Base-by-base conservation (phyloP, 1,284 basidiomycete species). In the Porogramme epimiltina region DNA sequence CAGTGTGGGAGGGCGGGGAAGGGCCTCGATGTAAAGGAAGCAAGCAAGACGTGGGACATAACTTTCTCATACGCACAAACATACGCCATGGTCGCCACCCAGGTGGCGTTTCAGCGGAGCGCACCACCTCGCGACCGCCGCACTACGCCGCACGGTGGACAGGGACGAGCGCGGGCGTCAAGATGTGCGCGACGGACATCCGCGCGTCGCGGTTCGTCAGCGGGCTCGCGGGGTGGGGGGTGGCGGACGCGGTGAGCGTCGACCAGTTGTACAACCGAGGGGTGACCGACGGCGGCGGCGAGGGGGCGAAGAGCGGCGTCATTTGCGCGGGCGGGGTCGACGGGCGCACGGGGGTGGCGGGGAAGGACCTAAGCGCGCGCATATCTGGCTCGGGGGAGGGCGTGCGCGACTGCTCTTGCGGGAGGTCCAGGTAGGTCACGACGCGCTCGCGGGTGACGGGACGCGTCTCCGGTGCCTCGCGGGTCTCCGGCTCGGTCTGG, bases 161-260 rank as follows among this genome's bases (percentile, higher is more conserved):
- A 8, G 59, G 55, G 11, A 59, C 31, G 37, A 58, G 50, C 19
- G 53, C 24, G 19, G 61, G 50, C 11, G 60, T 36, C 15, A 62
- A 23, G 49, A 68, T 64, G 54, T 66, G 65, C 11, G 64, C 56
- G n/a, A 66, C 61, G 19, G 67, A 67, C 49, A 62, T 59, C 28
- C 66, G 62, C 4, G 66, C 66, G 41, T 56, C 52, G 51, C 60
- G 63, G 56, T 68, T 68, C 19, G 62, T 59, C 38, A 70, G 61
- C 3, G 66, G 66, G 34, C 63, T 60, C 8, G 49, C n/a, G 19
- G 59, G 59, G 11, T 47, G 45, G 33, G 52, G 47, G 16, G 50
- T 47, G n/a, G 40, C 28, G 3, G 59, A 52, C 19, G 45, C 31
- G 6, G 44, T 23, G 19, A 47, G 18, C n/a, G 41, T 24, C 15